Evolutionary conservation across 345 rosid species (phyloP).

Genomic region (Rubroshorea leprosula): DNA sequence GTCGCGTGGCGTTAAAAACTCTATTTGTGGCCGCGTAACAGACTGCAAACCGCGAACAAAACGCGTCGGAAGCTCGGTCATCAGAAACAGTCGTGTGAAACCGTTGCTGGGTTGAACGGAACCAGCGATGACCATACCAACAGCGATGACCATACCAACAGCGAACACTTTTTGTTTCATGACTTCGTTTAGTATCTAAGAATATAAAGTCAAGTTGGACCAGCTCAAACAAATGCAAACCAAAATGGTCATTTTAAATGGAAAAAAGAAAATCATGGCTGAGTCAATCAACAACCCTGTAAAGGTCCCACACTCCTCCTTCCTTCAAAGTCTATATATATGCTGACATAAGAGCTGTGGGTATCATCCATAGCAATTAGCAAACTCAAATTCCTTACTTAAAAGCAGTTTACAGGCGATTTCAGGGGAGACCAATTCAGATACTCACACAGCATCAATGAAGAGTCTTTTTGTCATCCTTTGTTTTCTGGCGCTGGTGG

Average conservation of each 20-base stretch:
- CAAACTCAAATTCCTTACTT: no score
- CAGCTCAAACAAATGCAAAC: background rate
- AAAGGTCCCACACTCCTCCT: background rate
- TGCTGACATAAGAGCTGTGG: background rate
- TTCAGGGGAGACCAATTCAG: no score
- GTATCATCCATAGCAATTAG: no score
- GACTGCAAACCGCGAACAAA: background rate
- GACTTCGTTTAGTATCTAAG: no score
- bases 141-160: no score
- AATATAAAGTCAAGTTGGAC: background rate
- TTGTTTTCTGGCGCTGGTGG: conserved; percentile 23
- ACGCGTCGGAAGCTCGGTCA: no score
- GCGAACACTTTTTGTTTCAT: no score
- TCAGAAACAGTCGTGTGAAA: no score
- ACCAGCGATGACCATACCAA: no score
- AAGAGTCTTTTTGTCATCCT: conserved; percentile 13
- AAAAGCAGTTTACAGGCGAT: no score
- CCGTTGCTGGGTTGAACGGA: no score
- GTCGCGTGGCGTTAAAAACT: background rate
- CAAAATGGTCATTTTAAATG: background rate
- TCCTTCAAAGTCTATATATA: background rate
- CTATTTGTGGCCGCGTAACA: background rate
- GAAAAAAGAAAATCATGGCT: background rate
- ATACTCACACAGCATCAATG: conserved; percentile 16
- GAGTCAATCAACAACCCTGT: background rate